Base-by-base conservation (phyloP, 169 alveolate species). In the Plasmodium fragile region DNA sequence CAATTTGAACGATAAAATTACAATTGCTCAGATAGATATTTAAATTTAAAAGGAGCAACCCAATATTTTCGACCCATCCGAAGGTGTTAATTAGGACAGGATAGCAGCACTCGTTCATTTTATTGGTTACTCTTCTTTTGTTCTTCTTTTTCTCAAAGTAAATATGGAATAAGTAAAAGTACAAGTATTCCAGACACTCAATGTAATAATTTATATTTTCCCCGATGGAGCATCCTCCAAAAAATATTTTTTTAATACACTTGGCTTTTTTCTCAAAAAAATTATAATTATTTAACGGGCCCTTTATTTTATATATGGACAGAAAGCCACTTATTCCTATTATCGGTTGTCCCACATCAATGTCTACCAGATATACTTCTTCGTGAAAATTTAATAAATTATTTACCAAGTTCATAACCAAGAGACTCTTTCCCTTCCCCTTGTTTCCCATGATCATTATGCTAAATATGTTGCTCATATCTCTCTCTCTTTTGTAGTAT, bases 71-170 rank as follows among this genome's bases (percentile, higher is more conserved):
- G 34, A 85, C 25, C 93, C 93, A 85, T 22, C 93, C 93, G 43
- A 85, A 85, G n/a, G 85, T 85, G 72, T 85, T 85, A 75, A 85
- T 77, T 55, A 85, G 69, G 10, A 85, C n/a, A 32, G 93, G 93
- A 30, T 73, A 85, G 39, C 32, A 32, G 41, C 41, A 75, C 7
- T 6, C 7, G 1, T 30, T 25, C 71, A 41, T 22, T 59, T 34
- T 65, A 41, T 39, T 41, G 65, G 49, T 2, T 55, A 49, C 45
- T 73, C 39, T 77, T 41, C 32, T 83, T 8, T 45, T 83, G 13
- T 13, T 22, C 32, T 34, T 52, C 3, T 85, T 81, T n/a, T 55
- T 55, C 28, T 85, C 79, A 36, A 85, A 85, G 79, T 85, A 85
- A 13, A 22, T 82, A 36, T 16, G 6, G 43, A 73, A 85, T 52